Evolutionary conservation across 805 yeast species (phyloP).

Genomic region (Metschnikowia cerradonensis): DNA sequence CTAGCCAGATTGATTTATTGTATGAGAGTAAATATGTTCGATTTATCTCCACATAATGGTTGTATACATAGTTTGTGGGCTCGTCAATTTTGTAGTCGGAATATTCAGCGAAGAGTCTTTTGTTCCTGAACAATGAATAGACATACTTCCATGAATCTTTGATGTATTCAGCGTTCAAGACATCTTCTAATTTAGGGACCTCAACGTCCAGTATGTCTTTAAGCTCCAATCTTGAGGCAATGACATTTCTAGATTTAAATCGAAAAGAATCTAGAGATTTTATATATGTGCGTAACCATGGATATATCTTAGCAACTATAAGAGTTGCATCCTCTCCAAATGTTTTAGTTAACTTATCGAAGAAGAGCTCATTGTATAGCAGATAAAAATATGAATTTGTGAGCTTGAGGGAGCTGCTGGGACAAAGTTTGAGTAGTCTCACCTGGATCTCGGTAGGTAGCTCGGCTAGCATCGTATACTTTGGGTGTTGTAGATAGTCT

Average conservation of each 20-base stretch:
- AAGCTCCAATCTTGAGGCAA: slow-evolving; percentile 27
- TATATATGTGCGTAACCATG: slow-evolving; percentile 37
- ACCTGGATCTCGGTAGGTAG: slow-evolving; percentile 46
- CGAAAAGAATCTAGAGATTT: slow-evolving; percentile 38
- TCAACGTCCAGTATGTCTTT: slow-evolving; percentile 15
- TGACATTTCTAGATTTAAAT: slow-evolving; percentile 21
- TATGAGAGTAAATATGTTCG: slow-evolving; percentile 48
- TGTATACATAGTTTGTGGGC: slow-evolving; percentile 41
- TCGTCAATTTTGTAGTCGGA: slow-evolving; percentile 44
- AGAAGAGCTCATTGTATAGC: slow-evolving; percentile 48
- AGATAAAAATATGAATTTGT: slow-evolving; percentile 43
- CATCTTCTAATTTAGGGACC: neutral
- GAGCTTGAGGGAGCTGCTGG: slow-evolving; percentile 31
- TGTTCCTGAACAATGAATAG: slow-evolving; percentile 47
- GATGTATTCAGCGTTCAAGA: slow-evolving; percentile 23
- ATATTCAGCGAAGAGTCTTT: slow-evolving; percentile 50
- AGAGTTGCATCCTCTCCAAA: slow-evolving; percentile 36
- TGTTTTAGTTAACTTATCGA: slow-evolving; percentile 32
- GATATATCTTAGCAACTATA: slow-evolving; percentile 32
- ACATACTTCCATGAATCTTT: slow-evolving; percentile 55
- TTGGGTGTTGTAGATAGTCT: neutral
- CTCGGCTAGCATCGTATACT: slow-evolving; percentile 10
- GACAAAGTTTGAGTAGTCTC: slow-evolving; percentile 28
- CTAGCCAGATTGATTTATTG: slow-evolving; percentile 40
- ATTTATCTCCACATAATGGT: slow-evolving; percentile 46